These are phyloP conservation scores for Gryganskiella cystojenkinii DNA, from an alignment of 192 early-diverging fungal genomes.

Conservation along the genomic window DNA sequence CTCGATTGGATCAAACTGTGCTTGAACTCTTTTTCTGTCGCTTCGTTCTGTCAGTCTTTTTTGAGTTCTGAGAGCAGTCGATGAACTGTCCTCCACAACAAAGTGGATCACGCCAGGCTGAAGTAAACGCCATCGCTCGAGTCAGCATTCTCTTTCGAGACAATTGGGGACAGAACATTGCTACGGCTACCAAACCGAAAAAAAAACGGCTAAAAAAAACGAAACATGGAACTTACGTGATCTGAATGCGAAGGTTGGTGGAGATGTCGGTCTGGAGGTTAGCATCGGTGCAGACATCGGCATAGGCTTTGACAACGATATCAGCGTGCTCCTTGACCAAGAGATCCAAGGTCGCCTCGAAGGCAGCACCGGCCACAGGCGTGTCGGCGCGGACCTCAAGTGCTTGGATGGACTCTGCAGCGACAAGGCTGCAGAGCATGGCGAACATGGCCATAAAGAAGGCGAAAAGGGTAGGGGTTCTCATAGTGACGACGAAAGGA, in stretches of 20 bases:
- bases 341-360: slow-evolving; percentile 21
- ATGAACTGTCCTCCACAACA: too few relatives aligned
- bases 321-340: slow-evolving; percentile 24
- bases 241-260: slow-evolving; percentile 15
- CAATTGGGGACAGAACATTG: too few relatives aligned
- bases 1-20: too few relatives aligned
- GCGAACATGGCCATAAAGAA: slow-evolving; percentile 31
- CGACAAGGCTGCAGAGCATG: slow-evolving; percentile 25
- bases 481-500: slow-evolving; percentile 4
- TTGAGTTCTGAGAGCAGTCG: too few relatives aligned
- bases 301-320: slow-evolving; percentile 30
- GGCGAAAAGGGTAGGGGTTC: slow-evolving; percentile 12
- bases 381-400: slow-evolving; percentile 14
- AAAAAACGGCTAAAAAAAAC: not conserved
- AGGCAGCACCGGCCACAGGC: slow-evolving; percentile 4
- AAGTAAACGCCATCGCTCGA: too few relatives aligned
- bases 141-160: too few relatives aligned
- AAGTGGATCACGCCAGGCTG: too few relatives aligned
- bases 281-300: slow-evolving; percentile 29
- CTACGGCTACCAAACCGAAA: not conserved
- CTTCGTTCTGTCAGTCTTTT: too few relatives aligned
- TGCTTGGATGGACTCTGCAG: slow-evolving; percentile 8
- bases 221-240: slow-evolving; percentile 12
- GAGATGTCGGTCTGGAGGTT: slow-evolving; percentile 3
- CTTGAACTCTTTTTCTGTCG: too few relatives aligned